phyloP scores from a whole-genome alignment of 495 filamentous ascomycete species.

The Penicillium daleae region DNA sequence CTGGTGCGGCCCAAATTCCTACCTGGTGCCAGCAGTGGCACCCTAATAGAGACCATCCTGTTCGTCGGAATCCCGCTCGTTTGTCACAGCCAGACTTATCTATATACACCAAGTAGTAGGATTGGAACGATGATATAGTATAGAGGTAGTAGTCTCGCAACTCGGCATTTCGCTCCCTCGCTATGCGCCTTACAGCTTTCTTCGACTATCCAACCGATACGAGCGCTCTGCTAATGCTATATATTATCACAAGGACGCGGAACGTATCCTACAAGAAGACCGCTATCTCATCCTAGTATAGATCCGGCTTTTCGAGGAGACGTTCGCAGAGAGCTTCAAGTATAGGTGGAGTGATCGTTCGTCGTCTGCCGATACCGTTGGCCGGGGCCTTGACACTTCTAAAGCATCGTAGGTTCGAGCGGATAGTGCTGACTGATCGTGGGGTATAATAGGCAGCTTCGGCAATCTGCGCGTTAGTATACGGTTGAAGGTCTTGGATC shows the following conservation, averaged over 20 bases:
- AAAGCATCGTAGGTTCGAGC: slow-evolving; percentile 33
- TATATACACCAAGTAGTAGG: slow-evolving; percentile 14
- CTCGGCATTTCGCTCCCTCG: slow-evolving; percentile 36
- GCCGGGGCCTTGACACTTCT: slow-evolving; percentile 25
- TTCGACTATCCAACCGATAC: slow-evolving; percentile 30
- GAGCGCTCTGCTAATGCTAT: slow-evolving; percentile 26
- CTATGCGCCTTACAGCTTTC: slow-evolving; percentile 33
- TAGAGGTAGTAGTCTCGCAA: slow-evolving; percentile 40
- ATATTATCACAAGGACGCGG: background rate
- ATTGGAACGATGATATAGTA: slow-evolving; percentile 33
- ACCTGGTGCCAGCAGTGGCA: too few species aligned
- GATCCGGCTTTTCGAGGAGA: slow-evolving; percentile 25
- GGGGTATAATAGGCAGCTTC: slow-evolving; percentile 28
- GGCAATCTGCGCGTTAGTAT: slow-evolving; percentile 31
- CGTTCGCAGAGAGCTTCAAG: slow-evolving; percentile 33
- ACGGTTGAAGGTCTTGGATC: slow-evolving; percentile 13
- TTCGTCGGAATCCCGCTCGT: slow-evolving; percentile 29
- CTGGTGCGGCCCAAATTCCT: too few species aligned
- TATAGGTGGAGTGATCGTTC: slow-evolving; percentile 32
- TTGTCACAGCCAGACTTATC: slow-evolving; percentile 31
- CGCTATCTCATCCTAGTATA: slow-evolving; percentile 32
- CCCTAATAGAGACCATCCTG: slow-evolving; percentile 35
- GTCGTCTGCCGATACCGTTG: slow-evolving; percentile 26
- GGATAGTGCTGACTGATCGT: slow-evolving; percentile 26
- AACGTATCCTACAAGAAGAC: slow-evolving; percentile 7